phyloP scores from a whole-genome alignment of 2,329 filamentous ascomycete genomes.

The Talaromyces albobiverticillius region DNA sequence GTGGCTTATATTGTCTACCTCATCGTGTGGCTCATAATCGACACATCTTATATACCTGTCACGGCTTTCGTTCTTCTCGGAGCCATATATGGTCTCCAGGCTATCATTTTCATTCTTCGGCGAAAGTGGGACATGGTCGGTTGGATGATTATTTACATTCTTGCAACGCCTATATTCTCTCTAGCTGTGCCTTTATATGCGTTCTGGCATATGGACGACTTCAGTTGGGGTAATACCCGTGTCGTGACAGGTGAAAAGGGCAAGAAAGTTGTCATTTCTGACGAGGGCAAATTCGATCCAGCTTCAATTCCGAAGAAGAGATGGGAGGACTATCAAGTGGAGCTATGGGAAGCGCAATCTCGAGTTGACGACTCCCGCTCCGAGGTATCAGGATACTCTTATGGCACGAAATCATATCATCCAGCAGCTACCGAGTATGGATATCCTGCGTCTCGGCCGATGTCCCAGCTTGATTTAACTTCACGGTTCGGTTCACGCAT shows the following conservation, averaged over 20 bases:
- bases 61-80: conserved; percentile 87
- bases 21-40: conserved; percentile 67
- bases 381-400: conserved; percentile 89
- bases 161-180: conserved; percentile 88
- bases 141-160: conserved; percentile 95
- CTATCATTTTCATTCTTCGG: conserved; percentile 91
- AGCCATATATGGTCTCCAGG: conserved; percentile 96
- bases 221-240: conserved; percentile 98
- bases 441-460: conserved; percentile 59
- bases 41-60: conserved; percentile 67
- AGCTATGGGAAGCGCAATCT: conserved; percentile 96
- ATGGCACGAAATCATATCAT: conserved; percentile 77
- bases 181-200: conserved; percentile 87
- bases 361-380: conserved; percentile 71
- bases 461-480: conserved; percentile 59
- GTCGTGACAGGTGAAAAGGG: conserved; percentile 92
- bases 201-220: conserved; percentile 99
- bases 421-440: conserved; percentile 69
- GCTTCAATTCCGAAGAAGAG: conserved; percentile 91
- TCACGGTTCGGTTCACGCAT: conserved; percentile 61
- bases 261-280: conserved; percentile 86
- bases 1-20: conserved; percentile 88
- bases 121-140: conserved; percentile 99
- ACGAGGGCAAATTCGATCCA: conserved; percentile 98
- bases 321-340: conserved; percentile 98